Percentiles rank a stretch among this genome's conserved stretches.
Conservation (phyloP, 129 eudicot genomes). For the Helichrysum umbraculigerum region DNA sequence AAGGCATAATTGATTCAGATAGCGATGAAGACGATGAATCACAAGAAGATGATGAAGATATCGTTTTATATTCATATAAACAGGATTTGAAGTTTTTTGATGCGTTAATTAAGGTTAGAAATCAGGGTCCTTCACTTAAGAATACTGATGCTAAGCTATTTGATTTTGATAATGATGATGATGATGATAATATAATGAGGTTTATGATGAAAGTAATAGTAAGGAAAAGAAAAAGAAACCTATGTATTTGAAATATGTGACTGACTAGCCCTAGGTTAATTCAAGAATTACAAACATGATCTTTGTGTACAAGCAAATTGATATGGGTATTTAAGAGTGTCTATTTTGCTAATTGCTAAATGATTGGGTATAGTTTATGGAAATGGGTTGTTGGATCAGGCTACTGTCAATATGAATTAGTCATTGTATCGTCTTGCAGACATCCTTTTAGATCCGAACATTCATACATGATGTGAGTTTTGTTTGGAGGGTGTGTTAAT, state of each 20-base stretch:
- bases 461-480: too few species aligned
- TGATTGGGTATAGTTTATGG: too few species aligned
- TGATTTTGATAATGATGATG: conserved; percentile 36
- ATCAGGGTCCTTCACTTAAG: conserved; percentile 60
- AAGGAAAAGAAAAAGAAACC: conserved; percentile 51
- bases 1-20: conserved; percentile 52
- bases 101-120: conserved; percentile 55
- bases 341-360: too few species aligned
- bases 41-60: conserved; percentile 39
- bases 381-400: too few species aligned
- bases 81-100: conserved; percentile 54
- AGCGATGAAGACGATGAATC: conserved; percentile 43
- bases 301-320: too few species aligned
- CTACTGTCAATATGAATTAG: too few species aligned
- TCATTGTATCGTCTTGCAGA: too few species aligned
- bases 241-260: conserved; percentile 74
- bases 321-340: too few species aligned
- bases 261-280: neutral
- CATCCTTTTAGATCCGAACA: too few species aligned
- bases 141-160: conserved; percentile 56
- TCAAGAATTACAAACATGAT: too few species aligned
- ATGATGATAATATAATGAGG: too few species aligned
- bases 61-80: conserved; percentile 30
- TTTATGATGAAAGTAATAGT: conserved; percentile 5
- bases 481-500: too few species aligned